Percentiles rank a stretch among this genome's conserved stretches.
phyloP scores from a whole-genome alignment of 2,329 filamentous ascomycete genomes.

The Ophiostoma triangulosporum region DNA sequence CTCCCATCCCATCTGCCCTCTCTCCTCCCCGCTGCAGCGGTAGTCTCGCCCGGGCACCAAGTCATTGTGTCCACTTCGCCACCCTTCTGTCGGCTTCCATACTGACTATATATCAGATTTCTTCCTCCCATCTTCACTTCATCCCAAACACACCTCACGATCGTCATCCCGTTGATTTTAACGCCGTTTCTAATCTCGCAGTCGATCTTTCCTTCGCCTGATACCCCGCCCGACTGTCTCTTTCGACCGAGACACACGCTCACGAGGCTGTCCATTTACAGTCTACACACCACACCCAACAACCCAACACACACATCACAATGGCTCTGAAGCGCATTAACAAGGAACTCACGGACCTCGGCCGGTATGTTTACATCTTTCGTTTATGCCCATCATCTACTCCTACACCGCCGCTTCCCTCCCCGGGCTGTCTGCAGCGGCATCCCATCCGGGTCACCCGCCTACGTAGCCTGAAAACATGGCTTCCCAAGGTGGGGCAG shows the following conservation, averaged over 20 bases:
- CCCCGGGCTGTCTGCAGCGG: neutral
- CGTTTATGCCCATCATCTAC: conserved; percentile 1
- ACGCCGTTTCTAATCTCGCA: neutral
- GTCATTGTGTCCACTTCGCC: conserved; percentile 7
- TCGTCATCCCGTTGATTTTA: neutral
- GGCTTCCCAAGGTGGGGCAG: conserved; percentile 14
- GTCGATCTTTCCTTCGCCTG: neutral
- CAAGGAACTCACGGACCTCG: conserved; percentile 84
- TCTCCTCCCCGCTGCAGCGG: neutral
- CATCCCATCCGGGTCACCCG: neutral
- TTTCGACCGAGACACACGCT: neutral
- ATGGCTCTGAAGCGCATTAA: conserved; percentile 93
- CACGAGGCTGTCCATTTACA: neutral
- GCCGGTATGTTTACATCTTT: conserved; percentile 46
- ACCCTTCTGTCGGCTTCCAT: conserved; percentile 9
- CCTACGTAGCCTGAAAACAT: conserved; percentile 9
- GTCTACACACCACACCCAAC: neutral
- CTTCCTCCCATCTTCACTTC: neutral
- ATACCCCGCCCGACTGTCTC: conserved; percentile 1
- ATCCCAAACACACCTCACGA: neutral
- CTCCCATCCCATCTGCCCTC: neutral
- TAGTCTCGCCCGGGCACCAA: neutral
- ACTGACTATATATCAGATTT: conserved; percentile 5
- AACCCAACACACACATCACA: conserved; percentile 17
- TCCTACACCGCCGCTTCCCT: neutral